Evolutionary conservation across 257 asterid species (phyloP).

Genomic region (Paulownia fortunei): DNA sequence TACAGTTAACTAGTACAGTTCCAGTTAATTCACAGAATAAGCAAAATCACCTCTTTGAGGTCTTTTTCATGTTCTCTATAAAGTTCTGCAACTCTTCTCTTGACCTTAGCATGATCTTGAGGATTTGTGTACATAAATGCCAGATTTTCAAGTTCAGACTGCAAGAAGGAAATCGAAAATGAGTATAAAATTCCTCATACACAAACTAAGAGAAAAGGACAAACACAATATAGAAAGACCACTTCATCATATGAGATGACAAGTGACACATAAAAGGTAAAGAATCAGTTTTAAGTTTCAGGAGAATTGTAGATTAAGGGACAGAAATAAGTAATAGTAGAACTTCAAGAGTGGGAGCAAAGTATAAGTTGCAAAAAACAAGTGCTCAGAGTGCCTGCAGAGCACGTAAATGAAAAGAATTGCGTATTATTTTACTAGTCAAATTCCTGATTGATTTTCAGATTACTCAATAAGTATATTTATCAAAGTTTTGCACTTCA

Average conservation of each 20-base stretch:
- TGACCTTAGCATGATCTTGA: constrained; percentile 72
- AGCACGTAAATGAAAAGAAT: not conserved
- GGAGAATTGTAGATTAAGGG: not conserved
- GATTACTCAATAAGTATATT: not conserved
- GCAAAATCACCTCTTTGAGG: constrained; percentile 67
- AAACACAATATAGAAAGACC: not conserved
- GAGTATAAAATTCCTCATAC: constrained; percentile 19
- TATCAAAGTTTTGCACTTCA: not conserved
- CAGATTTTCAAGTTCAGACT: constrained; percentile 93
- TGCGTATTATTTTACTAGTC: not conserved
- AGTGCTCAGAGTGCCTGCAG: not conserved
- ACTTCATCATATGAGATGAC: not conserved
- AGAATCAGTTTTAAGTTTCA: not conserved
- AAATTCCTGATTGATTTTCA: not conserved
- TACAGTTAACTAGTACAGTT: constrained; percentile 3
- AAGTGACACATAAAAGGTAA: not conserved
- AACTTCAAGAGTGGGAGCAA: not conserved
- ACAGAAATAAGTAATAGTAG: not conserved
- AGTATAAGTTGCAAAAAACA: constrained; percentile 2
- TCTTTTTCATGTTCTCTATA: constrained; percentile 84
- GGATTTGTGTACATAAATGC: constrained; percentile 92
- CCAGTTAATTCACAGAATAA: not conserved
- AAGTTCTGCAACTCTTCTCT: constrained; percentile 80
- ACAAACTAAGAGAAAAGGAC: not conserved
- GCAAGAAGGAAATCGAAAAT: constrained; percentile 41